phyloP scores from a whole-genome alignment of 1,284 basidiomycete species.

The Kalmanozyma brasiliensis region DNA sequence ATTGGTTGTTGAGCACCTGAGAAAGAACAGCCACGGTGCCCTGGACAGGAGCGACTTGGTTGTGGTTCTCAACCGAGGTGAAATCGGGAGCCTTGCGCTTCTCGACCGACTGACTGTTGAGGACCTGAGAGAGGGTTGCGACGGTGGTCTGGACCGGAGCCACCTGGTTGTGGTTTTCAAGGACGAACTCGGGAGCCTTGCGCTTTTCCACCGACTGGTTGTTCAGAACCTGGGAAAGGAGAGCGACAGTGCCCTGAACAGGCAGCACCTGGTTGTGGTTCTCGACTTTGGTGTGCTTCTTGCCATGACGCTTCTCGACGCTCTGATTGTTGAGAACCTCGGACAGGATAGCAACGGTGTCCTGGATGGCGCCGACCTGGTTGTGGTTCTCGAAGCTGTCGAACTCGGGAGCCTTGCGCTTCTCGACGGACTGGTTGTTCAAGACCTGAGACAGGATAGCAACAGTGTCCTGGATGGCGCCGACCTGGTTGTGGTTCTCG shows the following conservation, averaged over 20 bases:
- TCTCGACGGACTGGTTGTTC: constrained; percentile 20
- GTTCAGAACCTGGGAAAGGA: constrained; percentile 36
- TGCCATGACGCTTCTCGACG: constrained; percentile 10
- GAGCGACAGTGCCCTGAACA: constrained; percentile 42
- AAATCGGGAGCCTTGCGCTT: constrained; percentile 16
- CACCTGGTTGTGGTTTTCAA: constrained; percentile 38
- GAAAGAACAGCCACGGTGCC: constrained; percentile 41
- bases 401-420: constrained; percentile 11
- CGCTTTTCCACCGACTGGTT: constrained; percentile 26
- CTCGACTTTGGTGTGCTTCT: constrained; percentile 11
- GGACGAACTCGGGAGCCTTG: not conserved
- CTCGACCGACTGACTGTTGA: constrained; percentile 3
- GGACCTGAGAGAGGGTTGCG: constrained; percentile 18
- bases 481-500: constrained; percentile 13
- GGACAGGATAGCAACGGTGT: constrained; percentile 30
- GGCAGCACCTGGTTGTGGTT: constrained; percentile 39
- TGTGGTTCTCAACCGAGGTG: constrained; percentile 20
- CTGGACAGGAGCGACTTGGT: constrained; percentile 36
- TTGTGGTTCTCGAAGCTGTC: constrained; percentile 22
- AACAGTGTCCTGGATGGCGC: constrained; percentile 18
- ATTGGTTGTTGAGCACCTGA: constrained; percentile 34
- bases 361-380: constrained; percentile 32
- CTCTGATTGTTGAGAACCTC: constrained; percentile 23
- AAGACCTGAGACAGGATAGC: constrained; percentile 21
- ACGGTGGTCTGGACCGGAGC: constrained; percentile 28